A percentile compares a stretch with the other conserved stretches of the same genome.
Evolutionary conservation across 805 yeast genomes (phyloP).

Genomic region (Blastobotrys muscicola): DNA sequence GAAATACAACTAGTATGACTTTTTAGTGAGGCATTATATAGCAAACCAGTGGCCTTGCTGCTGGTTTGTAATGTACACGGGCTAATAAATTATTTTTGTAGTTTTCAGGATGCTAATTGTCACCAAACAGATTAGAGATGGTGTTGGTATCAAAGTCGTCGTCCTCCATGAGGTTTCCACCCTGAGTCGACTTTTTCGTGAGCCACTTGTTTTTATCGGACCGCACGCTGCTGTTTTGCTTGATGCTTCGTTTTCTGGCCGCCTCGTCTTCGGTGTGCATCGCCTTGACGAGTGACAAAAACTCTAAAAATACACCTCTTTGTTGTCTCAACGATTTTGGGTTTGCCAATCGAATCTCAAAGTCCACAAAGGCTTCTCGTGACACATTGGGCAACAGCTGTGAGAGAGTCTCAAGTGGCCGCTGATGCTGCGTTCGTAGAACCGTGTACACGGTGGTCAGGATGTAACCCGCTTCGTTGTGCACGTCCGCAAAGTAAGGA

Average conservation of each 20-base stretch:
- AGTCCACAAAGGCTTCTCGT: constrained; percentile 46
- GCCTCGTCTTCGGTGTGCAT: constrained; percentile 21
- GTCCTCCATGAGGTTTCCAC: constrained; percentile 20
- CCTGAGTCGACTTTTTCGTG: constrained; percentile 13
- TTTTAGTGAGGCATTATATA: background rate
- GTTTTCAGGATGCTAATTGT: background rate
- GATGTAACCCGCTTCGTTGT: constrained; percentile 85
- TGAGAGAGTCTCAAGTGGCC: constrained; percentile 54
- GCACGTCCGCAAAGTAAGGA: constrained; percentile 74
- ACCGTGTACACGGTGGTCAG: constrained; percentile 71
- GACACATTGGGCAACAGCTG: constrained; percentile 40
- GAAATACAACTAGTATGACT: background rate
- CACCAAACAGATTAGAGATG: constrained; percentile 15
- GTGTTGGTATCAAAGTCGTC: constrained; percentile 16
- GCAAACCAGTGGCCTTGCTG: background rate
- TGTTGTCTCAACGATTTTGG: constrained; percentile 68
- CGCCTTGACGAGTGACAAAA: constrained; percentile 53
- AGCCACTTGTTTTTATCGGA: constrained; percentile 9
- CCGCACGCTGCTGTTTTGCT: background rate
- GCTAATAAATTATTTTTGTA: background rate
- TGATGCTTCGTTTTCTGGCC: constrained; percentile 6
- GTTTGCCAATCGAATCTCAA: constrained; percentile 53
- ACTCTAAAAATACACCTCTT: constrained; percentile 66
- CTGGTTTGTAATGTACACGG: background rate
- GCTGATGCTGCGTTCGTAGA: constrained; percentile 56